These are phyloP conservation scores for Ustilago loliicola DNA, from an alignment of 1,284 basidiomycete species.

Conservation along the genomic window DNA sequence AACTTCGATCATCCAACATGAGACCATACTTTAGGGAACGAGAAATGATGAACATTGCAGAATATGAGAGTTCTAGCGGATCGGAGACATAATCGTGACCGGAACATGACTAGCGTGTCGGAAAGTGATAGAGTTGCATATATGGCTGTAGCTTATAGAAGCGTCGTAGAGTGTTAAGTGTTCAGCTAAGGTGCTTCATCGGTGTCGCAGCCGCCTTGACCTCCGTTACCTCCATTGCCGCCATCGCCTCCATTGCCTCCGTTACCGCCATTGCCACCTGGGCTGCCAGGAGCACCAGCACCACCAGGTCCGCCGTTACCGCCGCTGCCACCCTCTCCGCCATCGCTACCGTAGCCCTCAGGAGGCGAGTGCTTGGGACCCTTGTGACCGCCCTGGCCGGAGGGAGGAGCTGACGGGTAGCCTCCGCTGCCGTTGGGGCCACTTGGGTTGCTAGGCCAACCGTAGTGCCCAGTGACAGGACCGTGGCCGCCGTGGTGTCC, in stretches of 20 bases:
- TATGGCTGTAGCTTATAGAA: not conserved
- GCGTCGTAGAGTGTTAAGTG: not conserved
- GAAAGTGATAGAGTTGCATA: not conserved
- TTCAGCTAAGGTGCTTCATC: not conserved
- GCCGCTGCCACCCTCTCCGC: conserved; percentile 24
- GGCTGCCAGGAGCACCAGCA: conserved; percentile 9
- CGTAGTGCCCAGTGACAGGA: not conserved
- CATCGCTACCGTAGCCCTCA: conserved; percentile 22
- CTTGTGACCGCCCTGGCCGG: conserved; percentile 11
- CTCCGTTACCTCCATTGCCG: conserved; percentile 16
- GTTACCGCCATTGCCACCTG: conserved; percentile 14
- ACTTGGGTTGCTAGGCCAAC: not conserved
- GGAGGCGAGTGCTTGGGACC: not conserved
- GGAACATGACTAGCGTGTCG: conserved; percentile 2
- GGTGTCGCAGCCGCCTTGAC: not conserved
- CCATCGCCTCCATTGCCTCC: conserved; percentile 18
- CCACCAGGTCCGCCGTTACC: conserved; percentile 25
- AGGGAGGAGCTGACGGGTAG: no score
- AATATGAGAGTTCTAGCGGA: not conserved
- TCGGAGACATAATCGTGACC: conserved; percentile 4
- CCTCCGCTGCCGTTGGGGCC: not conserved
- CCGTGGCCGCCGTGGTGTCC: conserved; percentile 14
- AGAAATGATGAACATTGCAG: conserved; percentile 4
- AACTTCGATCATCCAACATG: not conserved
- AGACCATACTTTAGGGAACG: no score